Conservation (phyloP, 768 basidiomycete genomes). For the Naganishia vishniacii region DNA sequence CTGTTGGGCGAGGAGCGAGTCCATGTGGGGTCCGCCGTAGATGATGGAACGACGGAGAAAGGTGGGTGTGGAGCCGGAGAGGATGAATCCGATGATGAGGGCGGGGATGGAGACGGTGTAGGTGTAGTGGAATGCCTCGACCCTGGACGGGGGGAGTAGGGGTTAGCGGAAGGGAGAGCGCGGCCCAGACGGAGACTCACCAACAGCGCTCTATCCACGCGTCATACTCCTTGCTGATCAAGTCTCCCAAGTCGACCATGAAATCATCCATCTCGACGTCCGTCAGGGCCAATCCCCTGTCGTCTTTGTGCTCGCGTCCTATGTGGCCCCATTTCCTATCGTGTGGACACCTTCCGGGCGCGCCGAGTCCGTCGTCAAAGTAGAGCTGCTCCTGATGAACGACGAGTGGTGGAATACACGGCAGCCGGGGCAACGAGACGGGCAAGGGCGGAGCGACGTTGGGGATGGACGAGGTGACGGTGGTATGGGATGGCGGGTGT, state of each 20-base stretch:
- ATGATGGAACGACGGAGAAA: constrained; percentile 46
- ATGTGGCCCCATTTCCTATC: constrained; percentile 35
- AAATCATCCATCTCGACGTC: constrained; percentile 46
- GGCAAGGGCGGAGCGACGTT: constrained; percentile 27
- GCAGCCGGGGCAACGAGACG: constrained; percentile 30
- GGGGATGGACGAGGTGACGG: constrained; percentile 20
- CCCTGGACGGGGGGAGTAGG: constrained; percentile 30
- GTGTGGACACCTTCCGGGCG: constrained; percentile 41
- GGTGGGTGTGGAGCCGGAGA: constrained; percentile 37
- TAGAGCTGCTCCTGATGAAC: constrained; percentile 42
- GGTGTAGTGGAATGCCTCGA: constrained; percentile 47
- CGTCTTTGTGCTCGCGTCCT: constrained; percentile 34
- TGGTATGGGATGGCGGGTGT: constrained; percentile 21
- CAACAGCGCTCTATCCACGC: constrained; percentile 49
- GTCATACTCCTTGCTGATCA: constrained; percentile 46
- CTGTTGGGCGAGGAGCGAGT: constrained; percentile 41
- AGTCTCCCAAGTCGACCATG: constrained; percentile 42
- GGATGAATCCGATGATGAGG: constrained; percentile 46
- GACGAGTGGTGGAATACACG: constrained; percentile 32
- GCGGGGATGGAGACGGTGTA: constrained; percentile 44
- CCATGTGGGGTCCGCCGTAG: constrained; percentile 43
- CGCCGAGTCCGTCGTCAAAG: constrained; percentile 33
- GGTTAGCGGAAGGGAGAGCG: not conserved
- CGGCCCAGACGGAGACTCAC: constrained; percentile 30
- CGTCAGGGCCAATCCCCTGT: constrained; percentile 30